Conservation (phyloP, 2,329 filamentous ascomycete genomes). For the Apiospora malaysiana region DNA sequence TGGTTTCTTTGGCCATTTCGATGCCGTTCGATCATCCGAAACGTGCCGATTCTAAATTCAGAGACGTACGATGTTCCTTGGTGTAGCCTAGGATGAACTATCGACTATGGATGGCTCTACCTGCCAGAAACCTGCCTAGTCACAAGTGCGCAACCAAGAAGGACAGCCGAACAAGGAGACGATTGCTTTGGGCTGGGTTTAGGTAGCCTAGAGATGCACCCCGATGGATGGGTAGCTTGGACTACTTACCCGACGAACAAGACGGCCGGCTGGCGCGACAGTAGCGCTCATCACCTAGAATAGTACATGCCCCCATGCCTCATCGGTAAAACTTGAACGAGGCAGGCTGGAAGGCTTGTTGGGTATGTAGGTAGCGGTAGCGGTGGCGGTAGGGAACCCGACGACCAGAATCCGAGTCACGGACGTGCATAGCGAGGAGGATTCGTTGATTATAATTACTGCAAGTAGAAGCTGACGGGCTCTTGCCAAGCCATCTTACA, state of each 20-base stretch:
- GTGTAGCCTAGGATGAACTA: background rate
- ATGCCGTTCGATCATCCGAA: constrained; percentile 16
- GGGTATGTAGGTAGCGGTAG: background rate
- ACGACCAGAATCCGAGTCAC: constrained; percentile 10
- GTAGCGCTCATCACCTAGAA: constrained; percentile 9
- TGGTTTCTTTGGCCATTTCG: background rate
- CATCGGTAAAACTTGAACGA: background rate
- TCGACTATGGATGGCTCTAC: background rate
- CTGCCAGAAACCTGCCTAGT: background rate
- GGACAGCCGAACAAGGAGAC: background rate
- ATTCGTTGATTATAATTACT: background rate
- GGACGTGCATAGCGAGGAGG: background rate
- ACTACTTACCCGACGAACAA: background rate
- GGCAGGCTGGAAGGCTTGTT: background rate
- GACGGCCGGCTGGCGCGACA: background rate
- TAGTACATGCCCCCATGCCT: background rate
- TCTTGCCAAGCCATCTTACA: background rate
- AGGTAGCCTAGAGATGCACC: background rate
- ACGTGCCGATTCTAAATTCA: background rate
- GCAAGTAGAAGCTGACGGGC: constrained; percentile 9
- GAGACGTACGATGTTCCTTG: background rate
- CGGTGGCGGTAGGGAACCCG: background rate
- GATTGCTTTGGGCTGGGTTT: background rate
- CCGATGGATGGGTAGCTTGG: background rate
- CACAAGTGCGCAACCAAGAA: background rate